Conservation (phyloP, 805 yeast genomes). For the Metschnikowia vanudenii region DNA sequence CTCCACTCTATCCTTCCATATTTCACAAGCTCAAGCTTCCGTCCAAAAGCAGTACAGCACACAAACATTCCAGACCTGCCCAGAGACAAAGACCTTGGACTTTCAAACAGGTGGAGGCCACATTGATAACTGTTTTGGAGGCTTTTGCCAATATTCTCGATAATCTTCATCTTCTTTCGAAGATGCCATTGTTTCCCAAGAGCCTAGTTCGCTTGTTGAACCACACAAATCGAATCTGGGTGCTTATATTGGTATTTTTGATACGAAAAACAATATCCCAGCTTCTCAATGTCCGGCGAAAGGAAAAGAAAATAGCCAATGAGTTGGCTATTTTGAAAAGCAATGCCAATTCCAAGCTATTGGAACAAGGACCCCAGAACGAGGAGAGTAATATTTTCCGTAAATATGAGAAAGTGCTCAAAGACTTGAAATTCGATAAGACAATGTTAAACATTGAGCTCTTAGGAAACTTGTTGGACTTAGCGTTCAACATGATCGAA, state of each 20-base stretch:
- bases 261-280: conserved; percentile 43
- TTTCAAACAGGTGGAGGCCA: conserved; percentile 31
- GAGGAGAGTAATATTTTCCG: conserved; percentile 26
- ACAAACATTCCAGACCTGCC: not conserved
- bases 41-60: not conserved
- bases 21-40: conserved; percentile 32
- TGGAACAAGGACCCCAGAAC: conserved; percentile 21
- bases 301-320: conserved; percentile 36
- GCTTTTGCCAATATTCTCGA: conserved; percentile 39
- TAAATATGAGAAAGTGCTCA: conserved; percentile 39
- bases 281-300: conserved; percentile 38
- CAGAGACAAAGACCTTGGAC: conserved; percentile 20
- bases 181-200: conserved; percentile 44
- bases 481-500: conserved; percentile 41
- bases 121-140: conserved; percentile 33
- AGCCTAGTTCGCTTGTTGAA: conserved; percentile 30
- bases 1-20: conserved; percentile 35
- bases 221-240: conserved; percentile 45
- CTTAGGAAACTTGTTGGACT: conserved; percentile 41
- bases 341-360: conserved; percentile 22
- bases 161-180: conserved; percentile 41
- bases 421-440: conserved; percentile 43
- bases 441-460: conserved; percentile 42
- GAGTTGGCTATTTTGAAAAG: conserved; percentile 34
- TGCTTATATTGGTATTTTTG: conserved; percentile 39